Evolutionary conservation across 2,329 filamentous ascomycete species (phyloP), one percentile per base, ranked within the genome.

Genomic region (Septoria petroselini): DNA sequence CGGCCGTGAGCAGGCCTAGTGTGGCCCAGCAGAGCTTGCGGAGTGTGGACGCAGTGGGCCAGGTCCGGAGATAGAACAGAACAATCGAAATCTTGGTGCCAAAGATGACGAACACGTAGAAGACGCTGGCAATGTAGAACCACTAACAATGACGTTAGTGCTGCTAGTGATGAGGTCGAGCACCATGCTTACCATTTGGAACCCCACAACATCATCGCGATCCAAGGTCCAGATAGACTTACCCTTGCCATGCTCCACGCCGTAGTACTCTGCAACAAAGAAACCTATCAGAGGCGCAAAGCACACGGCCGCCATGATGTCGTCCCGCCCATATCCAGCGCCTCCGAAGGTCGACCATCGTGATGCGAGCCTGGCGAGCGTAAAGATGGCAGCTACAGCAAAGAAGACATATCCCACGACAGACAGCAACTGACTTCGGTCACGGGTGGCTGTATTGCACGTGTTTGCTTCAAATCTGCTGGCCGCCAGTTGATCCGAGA

Each of bases 1-100:
- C 51, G 31, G 46, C 41, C 3, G 23, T 25, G 8, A 53, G 46
- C 12, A 45, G 6, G 9, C 35, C 35, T 15, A 53, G 21, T 2
- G 41, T 41, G 25, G 41, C 18, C 46, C 46, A 46, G 21, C 51
- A 53, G 12, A 47, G n/a, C 14, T 40, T 40, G 5, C 46, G 34
- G 8, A 50, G 27, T 7, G 31, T 35, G 9, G 38, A 35, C 6
- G 39, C 41, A 31, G 34, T 35, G 3, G 46, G 39, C 53, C 53
- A 55, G 14, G 42, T 45, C 5, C 53, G 50, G 7, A 55, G 41
- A 19, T 53, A 55, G 19, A 55, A 41, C 3, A 55, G 29, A 9
- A 55, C 53, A 2, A 55, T 41, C 3, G 49, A 55, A 9, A 55
- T 47, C 14, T 55, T 55, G 5, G 53, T 55, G n/a, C 41, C 21